These are phyloP conservation scores for Peronospora tabacina DNA, from an alignment of 352 stramenopile genomes.

Conservation along the genomic window DNA sequence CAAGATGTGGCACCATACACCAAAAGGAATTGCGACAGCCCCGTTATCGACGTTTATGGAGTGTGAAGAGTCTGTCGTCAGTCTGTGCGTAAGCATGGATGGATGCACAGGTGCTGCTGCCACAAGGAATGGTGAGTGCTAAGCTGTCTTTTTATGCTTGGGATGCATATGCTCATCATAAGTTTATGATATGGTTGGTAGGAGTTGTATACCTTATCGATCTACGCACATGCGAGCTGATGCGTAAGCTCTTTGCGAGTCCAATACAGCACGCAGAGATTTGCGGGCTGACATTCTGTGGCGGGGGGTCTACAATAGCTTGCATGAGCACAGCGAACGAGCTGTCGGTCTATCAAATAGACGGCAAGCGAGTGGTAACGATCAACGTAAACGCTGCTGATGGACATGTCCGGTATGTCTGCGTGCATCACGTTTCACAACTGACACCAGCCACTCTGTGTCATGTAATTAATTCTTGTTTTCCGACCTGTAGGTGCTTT, in stretches of 20 bases:
- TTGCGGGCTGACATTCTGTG: constrained; percentile 56
- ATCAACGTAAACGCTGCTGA: constrained; percentile 61
- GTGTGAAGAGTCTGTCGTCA: constrained; percentile 61
- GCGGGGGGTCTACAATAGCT: constrained; percentile 38
- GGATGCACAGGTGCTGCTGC: constrained; percentile 49
- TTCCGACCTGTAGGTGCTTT: constrained; percentile 42
- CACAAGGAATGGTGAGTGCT: constrained; percentile 47
- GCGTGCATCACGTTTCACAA: neutral
- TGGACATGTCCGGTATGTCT: constrained; percentile 46
- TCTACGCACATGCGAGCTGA: constrained; percentile 52
- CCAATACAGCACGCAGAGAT: constrained; percentile 51
- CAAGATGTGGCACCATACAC: constrained; percentile 75
- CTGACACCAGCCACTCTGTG: neutral
- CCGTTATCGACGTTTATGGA: constrained; percentile 69
- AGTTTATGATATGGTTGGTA: constrained; percentile 9
- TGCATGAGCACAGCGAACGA: constrained; percentile 69
- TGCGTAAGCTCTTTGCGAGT: constrained; percentile 52
- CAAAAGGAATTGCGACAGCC: constrained; percentile 51
- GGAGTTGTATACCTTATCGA: constrained; percentile 67
- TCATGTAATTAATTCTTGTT: neutral
- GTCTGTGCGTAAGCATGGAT: constrained; percentile 62
- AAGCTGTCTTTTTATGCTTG: neutral
- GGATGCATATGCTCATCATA: neutral
- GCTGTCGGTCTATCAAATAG: constrained; percentile 54
- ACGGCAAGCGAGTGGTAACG: constrained; percentile 49